Evolutionary conservation across 148 eudicot genomes (phyloP), one percentile per base, ranked within the genome.

Genomic region (Chenopodium berlandieri): DNA sequence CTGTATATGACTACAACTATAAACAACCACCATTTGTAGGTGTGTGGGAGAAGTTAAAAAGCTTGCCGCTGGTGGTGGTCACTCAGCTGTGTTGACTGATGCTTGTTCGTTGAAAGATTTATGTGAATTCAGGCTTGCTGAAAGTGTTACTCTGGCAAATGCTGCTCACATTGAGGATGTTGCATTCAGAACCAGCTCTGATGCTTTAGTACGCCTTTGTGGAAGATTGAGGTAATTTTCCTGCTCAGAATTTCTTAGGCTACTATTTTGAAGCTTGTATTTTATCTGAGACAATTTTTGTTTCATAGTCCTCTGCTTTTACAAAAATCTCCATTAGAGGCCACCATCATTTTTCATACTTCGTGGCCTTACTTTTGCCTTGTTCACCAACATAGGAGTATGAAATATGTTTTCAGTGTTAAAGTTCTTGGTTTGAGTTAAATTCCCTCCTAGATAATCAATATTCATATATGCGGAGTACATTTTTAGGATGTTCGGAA

Each of bases 1-100:
- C 40, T 74, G 5, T 48, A 44, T 16, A 44, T 4, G 37, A 31
- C 12, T 22, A 20, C 62, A 14, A 14, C 62, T 56, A 14, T 14
- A 34, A 20, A 44, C 32, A 73, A 73, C 63, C 78, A 22, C 31
- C 17, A 47, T 54, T 69, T 86, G 83, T 85, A 94, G 99, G 99
- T 97, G 99, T 88, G 98, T 97, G 46, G 99, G 98, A 74, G 94
- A 91, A 82, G 98, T 97, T 40, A 89, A 97, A 85, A 97, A 94
- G 82, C 86, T 97, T 84, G 97, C 98, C 40, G 99, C 98, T 50
- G 99, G 99, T 9, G 99, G 98, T 60, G 98, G 99, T 52, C 99
- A 97, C 82, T 97, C 99, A 25, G 99, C 98, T 31, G 99, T 92
- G 77, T 76, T 97, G 79, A 97, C 98, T 1, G 96, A 94, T 84